Evolutionary conservation across 2,329 filamentous ascomycete genomes (phyloP), one percentile per base, ranked within the genome.

Genomic region (Apiospora pterosperma): DNA sequence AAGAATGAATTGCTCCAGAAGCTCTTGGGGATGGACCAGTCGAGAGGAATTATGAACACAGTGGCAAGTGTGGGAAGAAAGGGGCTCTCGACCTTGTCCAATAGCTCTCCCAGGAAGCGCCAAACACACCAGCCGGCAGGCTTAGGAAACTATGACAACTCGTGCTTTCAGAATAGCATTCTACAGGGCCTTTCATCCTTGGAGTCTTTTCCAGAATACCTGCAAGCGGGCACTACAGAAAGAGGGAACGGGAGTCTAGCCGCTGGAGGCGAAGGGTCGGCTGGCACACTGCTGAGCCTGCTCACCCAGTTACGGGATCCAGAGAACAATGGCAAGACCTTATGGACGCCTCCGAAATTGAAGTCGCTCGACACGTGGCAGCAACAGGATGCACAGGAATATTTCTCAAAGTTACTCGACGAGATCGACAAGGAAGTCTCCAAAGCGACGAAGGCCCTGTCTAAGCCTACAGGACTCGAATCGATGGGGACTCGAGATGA

Each of bases 371-470:
- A 90, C 76, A 97, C 92, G 36, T 97, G 92, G 87, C 92, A 96
- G 70, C 96, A 98, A 75, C 96, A 99, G 77, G 96, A 99, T 78
- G 96, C 96, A 5, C 96, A 98, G 75, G 96, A 99, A 76, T 99
- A 98, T 76, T 97, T 92, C 72, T 95, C 93, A 19, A 96, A 95
- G 72, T 84, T 99, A 16, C 78, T 97, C 59, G 93, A 95, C 69
- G 90, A 94, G 70, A 82, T 97, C 34, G 92, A 97, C 72, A 90
- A 90, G 72, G 92, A 96, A 73, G 82, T 92, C 44, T 80, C 82
- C 23, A 85, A 83, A 69, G 83, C 83, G 58, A 79, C 76, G 4
- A 75, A 73, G 62, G 65, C 69, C 1, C 66, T 72, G n/a, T 67
- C 71, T 41, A 72, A 77, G 21, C 71, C 75, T 6, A 69, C 76